These are phyloP conservation scores for Strobilomyces confusus DNA, from an alignment of 768 basidiomycete species.

Conservation along the genomic window DNA sequence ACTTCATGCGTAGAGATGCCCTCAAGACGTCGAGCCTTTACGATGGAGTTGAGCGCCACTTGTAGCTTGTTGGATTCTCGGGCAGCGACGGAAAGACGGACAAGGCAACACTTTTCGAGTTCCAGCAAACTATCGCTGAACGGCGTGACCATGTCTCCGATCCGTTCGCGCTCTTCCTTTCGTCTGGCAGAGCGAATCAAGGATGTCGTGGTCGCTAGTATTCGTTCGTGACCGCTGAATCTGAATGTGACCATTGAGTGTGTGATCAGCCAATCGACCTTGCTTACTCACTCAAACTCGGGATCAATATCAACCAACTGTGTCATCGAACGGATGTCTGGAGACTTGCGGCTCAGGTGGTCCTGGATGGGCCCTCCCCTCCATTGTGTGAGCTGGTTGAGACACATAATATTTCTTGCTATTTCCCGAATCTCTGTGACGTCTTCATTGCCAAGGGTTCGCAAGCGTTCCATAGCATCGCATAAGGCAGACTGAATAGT, in stretches of 20 bases:
- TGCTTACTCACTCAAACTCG: constrained; percentile 61
- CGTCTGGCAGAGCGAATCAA: constrained; percentile 69
- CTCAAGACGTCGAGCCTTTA: constrained; percentile 67
- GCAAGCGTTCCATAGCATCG: constrained; percentile 62
- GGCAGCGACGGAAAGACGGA: constrained; percentile 69
- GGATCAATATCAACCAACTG: constrained; percentile 46
- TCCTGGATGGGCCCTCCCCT: constrained; percentile 31
- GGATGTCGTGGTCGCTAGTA: constrained; percentile 78
- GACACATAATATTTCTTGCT: constrained; percentile 70
- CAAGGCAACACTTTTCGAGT: constrained; percentile 66
- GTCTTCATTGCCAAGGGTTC: constrained; percentile 69
- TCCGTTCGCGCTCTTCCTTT: constrained; percentile 69
- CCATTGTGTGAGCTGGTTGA: constrained; percentile 75
- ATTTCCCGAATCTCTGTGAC: constrained; percentile 70
- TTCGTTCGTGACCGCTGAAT: constrained; percentile 68
- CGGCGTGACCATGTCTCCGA: constrained; percentile 64
- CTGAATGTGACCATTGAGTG: constrained; percentile 37
- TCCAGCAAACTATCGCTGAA: constrained; percentile 47
- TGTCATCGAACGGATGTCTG: constrained; percentile 35
- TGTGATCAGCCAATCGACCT: neutral
- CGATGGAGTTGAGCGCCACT: constrained; percentile 81
- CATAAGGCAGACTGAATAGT: constrained; percentile 49
- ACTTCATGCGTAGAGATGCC: constrained; percentile 45
- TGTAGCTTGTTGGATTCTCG: constrained; percentile 65
- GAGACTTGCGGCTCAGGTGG: constrained; percentile 29